Base-by-base conservation (phyloP, 2,329 filamentous ascomycete species). In the Amauroascus niger region DNA sequence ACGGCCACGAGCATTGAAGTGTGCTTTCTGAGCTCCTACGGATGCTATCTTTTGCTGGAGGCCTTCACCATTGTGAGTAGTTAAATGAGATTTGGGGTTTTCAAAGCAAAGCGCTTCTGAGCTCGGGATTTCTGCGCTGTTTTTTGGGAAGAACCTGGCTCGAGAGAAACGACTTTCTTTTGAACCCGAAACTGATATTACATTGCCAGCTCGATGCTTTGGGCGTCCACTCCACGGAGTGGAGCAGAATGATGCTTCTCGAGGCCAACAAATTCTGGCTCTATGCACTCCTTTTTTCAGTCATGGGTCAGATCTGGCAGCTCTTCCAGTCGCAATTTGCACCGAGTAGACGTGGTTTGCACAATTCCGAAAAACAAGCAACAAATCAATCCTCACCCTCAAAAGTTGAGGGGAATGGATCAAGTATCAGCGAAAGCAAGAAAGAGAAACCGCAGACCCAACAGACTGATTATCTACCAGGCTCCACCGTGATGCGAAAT, bases 181-280 rank as follows among this genome's bases (percentile, higher is more conserved):
- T n/a, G n/a, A n/a, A n/a, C n/a, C n/a, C n/a, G 33, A 35, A 8
- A 39, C 6, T 39, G 11, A 28, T 24, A 30, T 53, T 41, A 54
- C 33, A 32, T 40, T 71, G 70, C 51, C 58, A 81, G 57, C 56
- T 70, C 24, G 70, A 77, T 45, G 65, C 79, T 11, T 82, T 83
- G 70, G 76, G 75, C 0, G 61, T 76, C 1, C 75, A 73, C 35
- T 63, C 61, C 1, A 69, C 69, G 1, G 45, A 64, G 0, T 76
- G 71, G 65, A 75, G 76, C 14, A 60, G 61, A n/a, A 60, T 58
- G 24, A 61, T 85, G 3, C 73, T 79, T 44, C 57, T 76, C 20
- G 82, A 88, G 67, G 79, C 79, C 0, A 80, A 86, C 68, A 77
- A 80, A 50, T 82, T 85, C 67, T 89, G 86, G 86, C 78, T 87